These are phyloP conservation scores for Martiniozyma asiatica DNA, from an alignment of 1,139 yeast species.

Conservation along the genomic window DNA sequence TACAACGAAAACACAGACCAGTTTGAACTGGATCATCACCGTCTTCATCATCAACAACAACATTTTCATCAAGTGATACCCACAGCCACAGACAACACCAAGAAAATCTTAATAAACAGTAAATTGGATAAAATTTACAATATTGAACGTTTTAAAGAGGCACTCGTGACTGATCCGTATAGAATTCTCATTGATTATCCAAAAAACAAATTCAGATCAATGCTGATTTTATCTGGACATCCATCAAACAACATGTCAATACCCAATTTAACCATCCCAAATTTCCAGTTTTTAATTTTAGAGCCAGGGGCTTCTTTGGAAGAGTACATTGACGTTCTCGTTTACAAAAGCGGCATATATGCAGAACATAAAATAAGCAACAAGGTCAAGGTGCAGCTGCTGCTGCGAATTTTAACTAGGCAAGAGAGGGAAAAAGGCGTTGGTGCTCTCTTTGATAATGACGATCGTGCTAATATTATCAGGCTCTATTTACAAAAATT, in stretches of 20 bases:
- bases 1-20: neutral
- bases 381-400: conserved; percentile 26
- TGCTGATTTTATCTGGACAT: conserved; percentile 37
- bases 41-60: neutral
- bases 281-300: conserved; percentile 34
- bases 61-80: neutral
- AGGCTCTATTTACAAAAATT: conserved; percentile 34
- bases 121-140: conserved; percentile 46
- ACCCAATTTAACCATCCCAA: conserved; percentile 22
- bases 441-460: conserved; percentile 21
- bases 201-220: conserved; percentile 52
- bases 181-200: conserved; percentile 52
- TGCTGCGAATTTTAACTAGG: conserved; percentile 21
- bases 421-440: conserved; percentile 14
- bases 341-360: conserved; percentile 35
- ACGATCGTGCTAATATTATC: conserved; percentile 36
- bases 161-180: conserved; percentile 40
- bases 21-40: neutral
- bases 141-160: conserved; percentile 29
- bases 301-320: conserved; percentile 31
- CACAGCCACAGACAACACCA: too few relatives aligned
- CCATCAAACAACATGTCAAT: conserved; percentile 26
- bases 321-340: conserved; percentile 30
- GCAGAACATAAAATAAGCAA: conserved; percentile 35
- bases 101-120: conserved; percentile 20